phyloP scores from a whole-genome alignment of 2,329 filamentous ascomycete species.

The Arthrinium phaeospermum region DNA sequence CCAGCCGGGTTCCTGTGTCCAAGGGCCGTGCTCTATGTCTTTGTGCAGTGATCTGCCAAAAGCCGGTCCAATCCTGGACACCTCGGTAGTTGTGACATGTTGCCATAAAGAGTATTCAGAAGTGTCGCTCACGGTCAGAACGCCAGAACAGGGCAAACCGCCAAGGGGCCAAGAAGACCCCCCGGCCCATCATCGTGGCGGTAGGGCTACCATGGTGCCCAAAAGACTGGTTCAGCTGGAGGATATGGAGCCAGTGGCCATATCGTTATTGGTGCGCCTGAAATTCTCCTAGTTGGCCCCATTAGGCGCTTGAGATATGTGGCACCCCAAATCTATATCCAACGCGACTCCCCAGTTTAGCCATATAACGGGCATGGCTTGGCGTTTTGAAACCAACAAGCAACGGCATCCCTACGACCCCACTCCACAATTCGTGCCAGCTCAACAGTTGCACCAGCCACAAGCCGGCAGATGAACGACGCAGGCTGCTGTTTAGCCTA shows the following conservation, averaged over 20 bases:
- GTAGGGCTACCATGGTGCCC: neutral
- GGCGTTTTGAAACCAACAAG: neutral
- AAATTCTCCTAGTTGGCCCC: neutral
- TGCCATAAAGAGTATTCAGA: neutral
- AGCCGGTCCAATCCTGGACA: neutral
- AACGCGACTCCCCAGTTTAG: neutral
- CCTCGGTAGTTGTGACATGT: neutral
- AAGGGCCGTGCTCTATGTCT: neutral
- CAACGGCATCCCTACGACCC: neutral
- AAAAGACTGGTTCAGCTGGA: neutral
- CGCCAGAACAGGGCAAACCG: neutral
- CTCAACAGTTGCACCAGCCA: neutral
- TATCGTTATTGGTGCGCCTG: neutral
- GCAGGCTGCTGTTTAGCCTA: neutral
- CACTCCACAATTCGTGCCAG: neutral
- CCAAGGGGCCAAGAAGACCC: constrained; percentile 5
- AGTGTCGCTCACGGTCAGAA: neutral
- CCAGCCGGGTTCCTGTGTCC: neutral
- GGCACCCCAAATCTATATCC: neutral
- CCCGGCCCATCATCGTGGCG: neutral
- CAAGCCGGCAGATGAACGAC: constrained; percentile 14
- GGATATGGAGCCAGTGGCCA: neutral
- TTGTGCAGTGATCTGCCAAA: neutral
- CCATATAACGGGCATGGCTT: neutral
- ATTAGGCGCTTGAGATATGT: neutral